A percentile compares a stretch with the other conserved stretches of the same genome.
These are phyloP conservation scores for Boletus barrowsii DNA, from an alignment of 768 basidiomycete genomes.

Conservation along the genomic window DNA sequence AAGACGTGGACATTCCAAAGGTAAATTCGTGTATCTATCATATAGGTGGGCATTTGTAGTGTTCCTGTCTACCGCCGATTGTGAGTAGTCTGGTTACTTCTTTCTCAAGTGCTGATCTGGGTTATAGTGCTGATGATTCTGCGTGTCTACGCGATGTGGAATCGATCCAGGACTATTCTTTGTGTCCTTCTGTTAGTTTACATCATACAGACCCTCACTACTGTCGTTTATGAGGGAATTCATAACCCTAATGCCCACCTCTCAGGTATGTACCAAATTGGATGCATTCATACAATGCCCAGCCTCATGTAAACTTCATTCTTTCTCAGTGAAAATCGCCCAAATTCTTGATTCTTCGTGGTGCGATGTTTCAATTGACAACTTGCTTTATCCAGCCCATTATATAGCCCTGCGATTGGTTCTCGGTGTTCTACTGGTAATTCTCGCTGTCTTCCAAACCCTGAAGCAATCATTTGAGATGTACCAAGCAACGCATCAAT, in stretches of 20 bases:
- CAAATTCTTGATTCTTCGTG: background rate
- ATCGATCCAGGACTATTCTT: background rate
- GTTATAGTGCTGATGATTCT: constrained; percentile 6
- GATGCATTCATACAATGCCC: background rate
- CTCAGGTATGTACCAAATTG: background rate
- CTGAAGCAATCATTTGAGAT: background rate
- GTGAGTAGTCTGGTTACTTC: background rate
- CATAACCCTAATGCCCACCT: background rate
- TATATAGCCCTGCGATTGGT: background rate
- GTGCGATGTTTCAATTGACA: background rate
- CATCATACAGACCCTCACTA: background rate
- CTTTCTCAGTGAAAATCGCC: background rate
- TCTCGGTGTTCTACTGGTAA: background rate
- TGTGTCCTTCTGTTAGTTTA: background rate
- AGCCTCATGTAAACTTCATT: too few relatives aligned
- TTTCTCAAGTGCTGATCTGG: background rate
- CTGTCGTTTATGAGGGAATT: background rate
- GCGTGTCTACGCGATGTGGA: background rate
- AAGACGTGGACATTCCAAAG: background rate
- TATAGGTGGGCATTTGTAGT: background rate
- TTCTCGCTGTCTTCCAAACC: background rate
- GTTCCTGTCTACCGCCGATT: background rate
- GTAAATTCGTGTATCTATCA: background rate
- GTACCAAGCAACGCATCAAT: background rate
- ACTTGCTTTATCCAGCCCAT: too few relatives aligned